Percentiles rank a stretch among this genome's conserved stretches.
Evolutionary conservation across 371 early-diverging fungal species (phyloP).

Genomic region (Umbelopsis sp.): DNA sequence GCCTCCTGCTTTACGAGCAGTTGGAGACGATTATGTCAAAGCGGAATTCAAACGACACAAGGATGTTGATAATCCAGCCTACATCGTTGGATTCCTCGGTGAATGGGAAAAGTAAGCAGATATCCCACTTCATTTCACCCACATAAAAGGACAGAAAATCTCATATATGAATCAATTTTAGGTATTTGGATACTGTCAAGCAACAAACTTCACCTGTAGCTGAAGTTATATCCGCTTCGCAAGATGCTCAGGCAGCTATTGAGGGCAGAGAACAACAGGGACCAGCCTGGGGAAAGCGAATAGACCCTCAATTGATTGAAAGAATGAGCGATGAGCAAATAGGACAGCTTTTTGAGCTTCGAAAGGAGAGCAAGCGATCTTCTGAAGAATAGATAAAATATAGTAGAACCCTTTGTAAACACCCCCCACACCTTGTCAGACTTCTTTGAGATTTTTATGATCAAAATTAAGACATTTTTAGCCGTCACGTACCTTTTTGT

Average conservation of each 20-base stretch:
- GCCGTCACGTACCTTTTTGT: not conserved
- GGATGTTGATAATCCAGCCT: constrained; percentile 64
- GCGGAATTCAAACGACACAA: constrained; percentile 69
- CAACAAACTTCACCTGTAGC: constrained; percentile 39
- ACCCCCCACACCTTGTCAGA: not conserved
- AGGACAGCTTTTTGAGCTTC: constrained; percentile 67
- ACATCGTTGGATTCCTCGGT: constrained; percentile 65
- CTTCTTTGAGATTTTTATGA: not conserved
- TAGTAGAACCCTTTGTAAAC: not conserved
- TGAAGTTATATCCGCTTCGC: constrained; percentile 20
- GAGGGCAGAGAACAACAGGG: constrained; percentile 24
- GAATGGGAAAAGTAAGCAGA: constrained; percentile 66
- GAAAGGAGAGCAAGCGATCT: constrained; percentile 56
- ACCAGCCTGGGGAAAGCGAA: constrained; percentile 55
- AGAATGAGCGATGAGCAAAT: constrained; percentile 71
- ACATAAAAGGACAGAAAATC: not conserved
- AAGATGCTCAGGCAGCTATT: constrained; percentile 6
- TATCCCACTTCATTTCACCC: not conserved
- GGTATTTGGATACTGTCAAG: constrained; percentile 37
- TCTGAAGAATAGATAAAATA: constrained; percentile 28
- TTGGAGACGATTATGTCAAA: constrained; percentile 73
- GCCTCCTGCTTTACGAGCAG: constrained; percentile 60
- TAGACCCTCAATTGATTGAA: constrained; percentile 53
- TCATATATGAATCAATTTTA: not conserved
- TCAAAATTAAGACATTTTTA: not conserved